Evolutionary conservation across 2,329 filamentous ascomycete species (phyloP), one percentile per base, ranked within the genome.

Genomic region (Talaromyces sp.): DNA sequence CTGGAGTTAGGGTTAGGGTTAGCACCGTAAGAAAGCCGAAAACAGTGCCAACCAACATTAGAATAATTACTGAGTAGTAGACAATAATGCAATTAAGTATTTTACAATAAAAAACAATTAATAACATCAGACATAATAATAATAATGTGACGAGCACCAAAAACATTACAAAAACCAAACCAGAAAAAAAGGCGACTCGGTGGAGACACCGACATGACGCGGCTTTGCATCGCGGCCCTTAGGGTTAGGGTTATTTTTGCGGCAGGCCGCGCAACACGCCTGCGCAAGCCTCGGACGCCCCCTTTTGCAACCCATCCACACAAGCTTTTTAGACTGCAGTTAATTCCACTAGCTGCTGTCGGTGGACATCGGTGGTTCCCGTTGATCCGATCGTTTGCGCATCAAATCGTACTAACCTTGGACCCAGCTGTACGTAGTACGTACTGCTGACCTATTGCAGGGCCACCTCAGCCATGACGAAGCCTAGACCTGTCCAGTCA

Each of bases 261-360:
- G 5, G 32, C 32, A 32, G 55, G 58, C 58, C 58, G 43, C 58
- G 53, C 58, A 59, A 56, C 7, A 49, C 58, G 55, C 31, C 35
- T 59, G 58, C 58, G 53, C 58, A 60, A 60, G 53, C 53, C 19
- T 13, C 51, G 38, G 10, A 26, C 43, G 24, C n/a, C 43, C 4
- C 43, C 54, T 35, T 53, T 49, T 56, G 54, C 50, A 46, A 24
- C 58, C 50, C 46, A 26, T 43, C 17, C 24, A 55, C 29, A 43
- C 43, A 50, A 50, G 43, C 43, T 50, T 50, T 50, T 50, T 26
- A 24, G 19, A 6, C 35, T 38, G 32, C 58, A 26, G 38, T 38
- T 38, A 21, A n/a, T 24, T 51, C 43, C 11, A 43, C 59, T 68
- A 43, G 27, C 50, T 49, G 5, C 38, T 55, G 53, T 27, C n/a